These are phyloP conservation scores for Tetrapisispora phaffii DNA, from an alignment of 805 yeast genomes.

Conservation along the genomic window DNA sequence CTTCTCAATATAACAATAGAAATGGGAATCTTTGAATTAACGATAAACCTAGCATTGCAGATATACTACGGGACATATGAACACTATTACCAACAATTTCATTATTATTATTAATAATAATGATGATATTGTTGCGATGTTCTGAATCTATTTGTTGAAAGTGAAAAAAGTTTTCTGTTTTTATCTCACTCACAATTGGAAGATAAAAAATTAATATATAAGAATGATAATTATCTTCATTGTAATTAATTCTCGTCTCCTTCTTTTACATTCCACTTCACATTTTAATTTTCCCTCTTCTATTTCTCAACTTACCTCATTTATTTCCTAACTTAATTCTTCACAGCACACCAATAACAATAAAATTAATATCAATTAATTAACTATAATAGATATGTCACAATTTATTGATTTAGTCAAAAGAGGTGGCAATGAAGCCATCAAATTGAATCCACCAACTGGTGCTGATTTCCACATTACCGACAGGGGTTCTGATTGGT, in stretches of 20 bases:
- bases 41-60: too few relatives aligned
- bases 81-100: too few relatives aligned
- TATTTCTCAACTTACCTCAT: too few relatives aligned
- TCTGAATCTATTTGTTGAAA: too few relatives aligned
- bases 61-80: background rate
- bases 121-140: too few relatives aligned
- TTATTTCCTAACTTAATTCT: background rate
- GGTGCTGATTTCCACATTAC: constrained; percentile 46
- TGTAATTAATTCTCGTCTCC: background rate
- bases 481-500: constrained; percentile 56
- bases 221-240: background rate
- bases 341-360: background rate
- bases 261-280: background rate
- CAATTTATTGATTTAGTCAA: constrained; percentile 15
- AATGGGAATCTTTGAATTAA: background rate
- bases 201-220: too few relatives aligned
- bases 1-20: background rate
- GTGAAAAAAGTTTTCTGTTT: background rate
- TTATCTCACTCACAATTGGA: background rate
- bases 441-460: constrained; percentile 36
- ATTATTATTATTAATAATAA: too few relatives aligned
- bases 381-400: constrained; percentile 6
- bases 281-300: background rate
- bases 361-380: background rate
- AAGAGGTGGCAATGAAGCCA: constrained; percentile 34